These are phyloP conservation scores for Allium cepa DNA, from an alignment of 106 monocot species.

Conservation along the genomic window DNA sequence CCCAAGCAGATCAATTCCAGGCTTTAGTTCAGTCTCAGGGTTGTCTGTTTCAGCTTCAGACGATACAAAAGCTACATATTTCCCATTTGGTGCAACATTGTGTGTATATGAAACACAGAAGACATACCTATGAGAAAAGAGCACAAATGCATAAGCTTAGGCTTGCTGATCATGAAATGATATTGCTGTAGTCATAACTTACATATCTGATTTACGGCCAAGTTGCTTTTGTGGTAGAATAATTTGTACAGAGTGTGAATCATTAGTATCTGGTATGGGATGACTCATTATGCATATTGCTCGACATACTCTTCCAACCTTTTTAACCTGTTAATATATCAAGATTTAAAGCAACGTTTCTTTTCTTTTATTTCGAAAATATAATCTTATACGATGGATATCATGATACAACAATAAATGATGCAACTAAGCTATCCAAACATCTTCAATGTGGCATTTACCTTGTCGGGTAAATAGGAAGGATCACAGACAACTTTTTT, in stretches of 20 bases:
- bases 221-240: slow-evolving; percentile 87
- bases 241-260: slow-evolving; percentile 81
- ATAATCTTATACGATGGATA: too few relatives aligned
- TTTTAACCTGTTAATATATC: slow-evolving; percentile 43
- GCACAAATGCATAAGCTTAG: background rate
- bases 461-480: slow-evolving; percentile 74
- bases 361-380: background rate
- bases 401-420: too few relatives aligned
- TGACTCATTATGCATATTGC: slow-evolving; percentile 89
- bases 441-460: slow-evolving; percentile 7
- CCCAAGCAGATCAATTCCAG: slow-evolving; percentile 51
- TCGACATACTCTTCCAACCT: slow-evolving; percentile 75
- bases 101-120: slow-evolving; percentile 65
- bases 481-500: slow-evolving; percentile 88
- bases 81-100: slow-evolving; percentile 51
- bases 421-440: too few relatives aligned
- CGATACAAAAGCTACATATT: slow-evolving; percentile 58
- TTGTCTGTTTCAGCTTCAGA: slow-evolving; percentile 52
- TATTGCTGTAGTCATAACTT: background rate
- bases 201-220: slow-evolving; percentile 79
- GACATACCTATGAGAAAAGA: slow-evolving; percentile 46
- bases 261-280: slow-evolving; percentile 64
- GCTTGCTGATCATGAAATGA: background rate
- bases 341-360: background rate
- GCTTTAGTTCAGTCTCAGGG: slow-evolving; percentile 42